Evolutionary conservation across 352 stramenopile species (phyloP).

Genomic region (Blastocystis sp.): DNA sequence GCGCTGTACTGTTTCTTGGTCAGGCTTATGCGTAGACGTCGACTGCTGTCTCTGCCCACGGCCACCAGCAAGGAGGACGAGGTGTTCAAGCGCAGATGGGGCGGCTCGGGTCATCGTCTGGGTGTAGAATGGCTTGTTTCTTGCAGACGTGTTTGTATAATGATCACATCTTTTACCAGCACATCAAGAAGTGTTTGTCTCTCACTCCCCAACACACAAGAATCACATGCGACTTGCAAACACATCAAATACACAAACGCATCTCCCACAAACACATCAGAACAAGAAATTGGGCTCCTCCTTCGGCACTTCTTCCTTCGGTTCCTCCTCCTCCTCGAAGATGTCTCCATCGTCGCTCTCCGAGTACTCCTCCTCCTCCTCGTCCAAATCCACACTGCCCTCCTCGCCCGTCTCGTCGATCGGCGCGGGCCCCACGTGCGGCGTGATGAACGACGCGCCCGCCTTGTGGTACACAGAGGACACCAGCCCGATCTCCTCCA

Average conservation of each 20-base stretch:
- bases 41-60: conserved; percentile 14
- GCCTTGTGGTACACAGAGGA: conserved; percentile 96
- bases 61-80: conserved; percentile 51
- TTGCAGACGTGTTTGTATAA: too few relatives aligned
- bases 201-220: too few relatives aligned
- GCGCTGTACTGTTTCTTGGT: not conserved
- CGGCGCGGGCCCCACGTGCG: conserved; percentile 71
- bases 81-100: conserved; percentile 42
- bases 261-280: not conserved
- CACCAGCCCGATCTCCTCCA: conserved; percentile 93
- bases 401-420: conserved; percentile 70
- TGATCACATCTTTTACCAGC: not conserved
- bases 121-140: not conserved
- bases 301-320: not conserved
- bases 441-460: conserved; percentile 81
- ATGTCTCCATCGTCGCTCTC: conserved; percentile 6
- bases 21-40: conserved; percentile 38
- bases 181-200: too few relatives aligned
- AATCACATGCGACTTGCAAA: too few relatives aligned
- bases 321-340: conserved; percentile 34
- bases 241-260: not conserved
- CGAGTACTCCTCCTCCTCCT: conserved; percentile 25
- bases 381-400: conserved; percentile 19
- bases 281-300: conserved; percentile 31
- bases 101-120: conserved; percentile 21